Evolutionary conservation across 306 rosid species (phyloP).

Genomic region (Castanopsis chinensis): DNA sequence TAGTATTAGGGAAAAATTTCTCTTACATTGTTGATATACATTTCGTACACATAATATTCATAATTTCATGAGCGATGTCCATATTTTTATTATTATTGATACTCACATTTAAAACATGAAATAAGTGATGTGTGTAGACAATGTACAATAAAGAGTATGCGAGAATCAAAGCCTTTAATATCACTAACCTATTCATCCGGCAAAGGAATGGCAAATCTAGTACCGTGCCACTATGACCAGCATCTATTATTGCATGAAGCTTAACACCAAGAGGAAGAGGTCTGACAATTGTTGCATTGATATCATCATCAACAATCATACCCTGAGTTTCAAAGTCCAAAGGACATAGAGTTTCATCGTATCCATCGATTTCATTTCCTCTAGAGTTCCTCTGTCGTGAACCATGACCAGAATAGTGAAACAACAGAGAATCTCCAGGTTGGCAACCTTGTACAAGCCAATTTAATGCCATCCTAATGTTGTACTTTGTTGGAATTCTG

Average conservation of each 20-base stretch:
- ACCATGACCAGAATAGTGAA: conserved; percentile 99
- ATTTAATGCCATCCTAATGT: conserved; percentile 91
- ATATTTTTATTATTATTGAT: no score
- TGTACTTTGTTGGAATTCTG: conserved; percentile 68
- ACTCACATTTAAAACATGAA: no score
- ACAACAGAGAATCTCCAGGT: conserved; percentile 90
- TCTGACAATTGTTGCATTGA: conserved; percentile 70
- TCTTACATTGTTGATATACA: no score
- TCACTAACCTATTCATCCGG: conserved; percentile 83
- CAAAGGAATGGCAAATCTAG: conserved; percentile 95
- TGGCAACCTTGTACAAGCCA: conserved; percentile 97
- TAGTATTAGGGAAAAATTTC: not conserved
- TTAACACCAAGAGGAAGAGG: conserved; percentile 84
- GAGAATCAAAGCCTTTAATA: no score
- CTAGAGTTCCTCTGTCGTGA: conserved; percentile 79
- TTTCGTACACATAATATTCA: no score
- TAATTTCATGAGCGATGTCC: rapidly evolving
- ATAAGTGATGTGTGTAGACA: rapidly evolving
- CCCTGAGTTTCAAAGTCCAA: conserved; percentile 98
- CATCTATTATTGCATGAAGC: conserved; percentile 93
- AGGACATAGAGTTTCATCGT: conserved; percentile 92
- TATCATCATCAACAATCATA: conserved; percentile 97
- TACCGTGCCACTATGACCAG: conserved; percentile 96
- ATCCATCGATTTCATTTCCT: conserved; percentile 96
- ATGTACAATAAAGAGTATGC: rapidly evolving